These are phyloP conservation scores for Chytridium lagenaria DNA, from an alignment of 371 early-diverging fungal genomes.

Conservation along the genomic window DNA sequence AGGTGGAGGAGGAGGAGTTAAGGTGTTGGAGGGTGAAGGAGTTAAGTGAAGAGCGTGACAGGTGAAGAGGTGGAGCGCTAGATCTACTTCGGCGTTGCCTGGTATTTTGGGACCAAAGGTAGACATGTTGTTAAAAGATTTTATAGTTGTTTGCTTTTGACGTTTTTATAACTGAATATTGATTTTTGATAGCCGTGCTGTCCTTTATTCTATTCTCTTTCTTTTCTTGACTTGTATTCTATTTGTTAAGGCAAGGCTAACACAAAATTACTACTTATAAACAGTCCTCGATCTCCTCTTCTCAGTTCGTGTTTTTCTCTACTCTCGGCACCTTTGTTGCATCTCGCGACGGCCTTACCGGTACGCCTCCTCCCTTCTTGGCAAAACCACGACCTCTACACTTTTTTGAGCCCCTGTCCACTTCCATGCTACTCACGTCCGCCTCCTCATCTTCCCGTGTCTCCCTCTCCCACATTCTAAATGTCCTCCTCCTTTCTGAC, in stretches of 20 bases:
- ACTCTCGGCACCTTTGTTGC: constrained; percentile 27
- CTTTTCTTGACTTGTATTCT: no score
- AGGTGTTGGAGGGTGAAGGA: not conserved
- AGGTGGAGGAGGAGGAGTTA: not conserved
- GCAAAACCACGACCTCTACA: constrained; percentile 1
- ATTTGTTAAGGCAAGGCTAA: no score
- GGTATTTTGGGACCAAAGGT: constrained; percentile 15
- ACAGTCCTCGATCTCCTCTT: constrained; percentile 24
- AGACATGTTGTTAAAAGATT: no score
- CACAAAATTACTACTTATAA: no score
- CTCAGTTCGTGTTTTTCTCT: constrained; percentile 31
- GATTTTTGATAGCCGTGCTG: no score
- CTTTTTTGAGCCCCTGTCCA: constrained; percentile 19
- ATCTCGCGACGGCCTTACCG: constrained; percentile 17
- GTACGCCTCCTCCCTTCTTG: constrained; percentile 19
- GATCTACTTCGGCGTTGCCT: constrained; percentile 24
- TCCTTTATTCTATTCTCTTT: no score
- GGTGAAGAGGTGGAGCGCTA: constrained; percentile 4
- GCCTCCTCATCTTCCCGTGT: constrained; percentile 27
- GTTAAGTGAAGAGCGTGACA: no score
- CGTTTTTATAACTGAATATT: no score
- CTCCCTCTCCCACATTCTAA: constrained; percentile 8
- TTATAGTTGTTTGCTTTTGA: no score
- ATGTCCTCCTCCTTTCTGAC: constrained; percentile 11
- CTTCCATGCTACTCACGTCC: constrained; percentile 15